Percentiles rank a stretch among this genome's conserved stretches.
Conservation (phyloP, 768 basidiomycete genomes). For the Panellus pusillus region DNA sequence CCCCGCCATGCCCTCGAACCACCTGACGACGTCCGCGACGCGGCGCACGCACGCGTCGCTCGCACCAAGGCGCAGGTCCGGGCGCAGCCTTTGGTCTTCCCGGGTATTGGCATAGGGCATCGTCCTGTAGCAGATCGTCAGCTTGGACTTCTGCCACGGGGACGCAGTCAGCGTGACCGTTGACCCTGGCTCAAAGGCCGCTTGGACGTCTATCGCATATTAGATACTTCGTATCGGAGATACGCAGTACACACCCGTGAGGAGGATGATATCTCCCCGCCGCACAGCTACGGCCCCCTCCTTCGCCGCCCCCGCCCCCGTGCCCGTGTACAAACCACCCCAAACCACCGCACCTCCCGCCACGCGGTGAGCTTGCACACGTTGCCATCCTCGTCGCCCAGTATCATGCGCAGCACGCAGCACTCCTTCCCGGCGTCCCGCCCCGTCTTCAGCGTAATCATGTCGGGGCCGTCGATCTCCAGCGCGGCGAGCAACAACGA, state of each 20-base stretch:
- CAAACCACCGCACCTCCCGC: conserved; percentile 71
- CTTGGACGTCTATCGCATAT: conserved; percentile 49
- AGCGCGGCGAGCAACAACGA: conserved; percentile 64
- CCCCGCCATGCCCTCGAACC: conserved; percentile 76
- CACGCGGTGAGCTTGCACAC: conserved; percentile 77
- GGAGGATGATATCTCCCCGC: conserved; percentile 69
- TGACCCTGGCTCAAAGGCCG: conserved; percentile 42
- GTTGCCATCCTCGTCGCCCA: conserved; percentile 70
- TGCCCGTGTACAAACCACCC: conserved; percentile 50
- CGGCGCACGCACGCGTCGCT: conserved; percentile 70
- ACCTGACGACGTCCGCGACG: conserved; percentile 62
- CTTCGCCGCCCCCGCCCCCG: conserved; percentile 39
- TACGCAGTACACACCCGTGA: conserved; percentile 56
- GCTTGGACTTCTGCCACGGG: conserved; percentile 57
- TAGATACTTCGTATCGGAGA: neutral
- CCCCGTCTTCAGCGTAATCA: conserved; percentile 67
- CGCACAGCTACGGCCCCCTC: conserved; percentile 41
- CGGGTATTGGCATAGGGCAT: conserved; percentile 54
- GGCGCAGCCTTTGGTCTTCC: conserved; percentile 61
- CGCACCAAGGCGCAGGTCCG: conserved; percentile 69
- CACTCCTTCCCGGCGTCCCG: conserved; percentile 69
- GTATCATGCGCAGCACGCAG: conserved; percentile 63
- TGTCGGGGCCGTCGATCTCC: conserved; percentile 77
- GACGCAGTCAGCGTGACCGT: conserved; percentile 65
- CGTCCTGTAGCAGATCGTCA: conserved; percentile 77